Base-by-base conservation (phyloP, 2,329 filamentous ascomycete species). In the Exophiala alcalophila region DNA sequence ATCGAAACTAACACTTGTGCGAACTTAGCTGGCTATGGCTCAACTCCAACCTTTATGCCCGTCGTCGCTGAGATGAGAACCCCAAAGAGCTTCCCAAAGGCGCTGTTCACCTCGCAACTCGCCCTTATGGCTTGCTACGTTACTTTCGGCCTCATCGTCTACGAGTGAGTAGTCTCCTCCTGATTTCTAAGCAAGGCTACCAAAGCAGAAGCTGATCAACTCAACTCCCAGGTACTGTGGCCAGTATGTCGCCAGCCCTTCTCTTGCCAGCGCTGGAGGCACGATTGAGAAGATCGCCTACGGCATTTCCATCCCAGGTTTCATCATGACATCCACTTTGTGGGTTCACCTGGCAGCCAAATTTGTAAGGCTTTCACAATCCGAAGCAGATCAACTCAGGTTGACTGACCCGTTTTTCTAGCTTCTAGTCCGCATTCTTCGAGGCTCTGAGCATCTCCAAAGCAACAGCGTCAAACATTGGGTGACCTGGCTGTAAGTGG, bases 351-450 rank as follows among this genome's bases (percentile, higher is more conserved):
- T 76, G 9, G 70, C 69, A 1, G 68, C 73, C 1, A 78, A 78
- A 27, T 45, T 45, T 34, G 41, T 45, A 21, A 9, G 41, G 27
- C n/a, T 23, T 14, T 26, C 19, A 14, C 21, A 11, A 27, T 25
- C 14, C 26, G 12, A 11, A 27, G 5, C 20, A 25, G 5, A 18
- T 8, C n/a, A n/a, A n/a, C n/a, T 12, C 10, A 33, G 33, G 20
- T n/a, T 24, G 12, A 15, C 10, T 32, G 14, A 39, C 35, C n/a
- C 9, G 11, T 14, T 1, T 12, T 28, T 21, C 53, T 77, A 77
- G 52, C 59, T 76, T 35, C 78, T 78, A 53, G 74, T 79, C 11
- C 70, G 74, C 3, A 68, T 76, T 12, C 61, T 78, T 11, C 66
- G 74, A 10, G 64, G 72, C 49, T 72, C 72, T 1, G 56, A 50